Percentiles rank a stretch among this genome's conserved stretches.
Evolutionary conservation across 1,139 yeast species (phyloP).

Genomic region (Candida tetrigidarum): DNA sequence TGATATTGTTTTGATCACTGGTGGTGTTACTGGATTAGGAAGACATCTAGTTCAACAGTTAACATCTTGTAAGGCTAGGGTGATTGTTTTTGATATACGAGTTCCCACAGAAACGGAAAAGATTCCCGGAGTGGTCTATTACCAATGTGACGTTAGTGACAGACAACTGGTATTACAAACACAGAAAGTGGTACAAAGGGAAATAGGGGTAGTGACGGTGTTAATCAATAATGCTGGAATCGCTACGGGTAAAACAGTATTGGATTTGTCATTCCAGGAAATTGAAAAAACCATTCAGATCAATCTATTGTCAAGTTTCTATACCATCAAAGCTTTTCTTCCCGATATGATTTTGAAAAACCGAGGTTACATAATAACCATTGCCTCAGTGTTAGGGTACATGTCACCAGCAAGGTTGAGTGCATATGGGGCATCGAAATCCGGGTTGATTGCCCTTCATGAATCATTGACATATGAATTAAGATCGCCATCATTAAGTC

Average conservation of each 20-base stretch:
- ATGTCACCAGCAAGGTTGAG: slow-evolving; percentile 81
- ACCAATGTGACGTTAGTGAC: slow-evolving; percentile 70
- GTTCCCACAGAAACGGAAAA: slow-evolving; percentile 37
- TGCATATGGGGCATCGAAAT: slow-evolving; percentile 89
- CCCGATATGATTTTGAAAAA: slow-evolving; percentile 68
- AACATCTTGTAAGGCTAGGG: slow-evolving; percentile 42
- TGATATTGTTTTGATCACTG: slow-evolving; percentile 78
- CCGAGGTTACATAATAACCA: slow-evolving; percentile 78
- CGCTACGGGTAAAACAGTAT: slow-evolving; percentile 58
- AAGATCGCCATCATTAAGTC: slow-evolving; percentile 52
- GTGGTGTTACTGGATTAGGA: slow-evolving; percentile 83
- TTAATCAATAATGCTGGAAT: slow-evolving; percentile 87
- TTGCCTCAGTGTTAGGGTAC: slow-evolving; percentile 84
- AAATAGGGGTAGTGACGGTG: slow-evolving; percentile 64
- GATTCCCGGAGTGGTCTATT: slow-evolving; percentile 53
- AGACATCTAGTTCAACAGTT: slow-evolving; percentile 57
- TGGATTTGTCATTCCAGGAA: slow-evolving; percentile 57
- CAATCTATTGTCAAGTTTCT: slow-evolving; percentile 71
- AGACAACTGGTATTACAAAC: slow-evolving; percentile 40
- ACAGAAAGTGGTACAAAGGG: slow-evolving; percentile 41
- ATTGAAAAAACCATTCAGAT: slow-evolving; percentile 65
- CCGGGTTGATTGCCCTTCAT: slow-evolving; percentile 83
- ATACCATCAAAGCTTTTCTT: slow-evolving; percentile 68
- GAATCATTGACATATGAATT: slow-evolving; percentile 79
- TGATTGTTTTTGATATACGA: slow-evolving; percentile 66